Percentiles rank a stretch among this genome's conserved stretches.
These are phyloP conservation scores for Hordeum pubiflorum DNA, from an alignment of 202 grass and related monocot genomes.

Conservation along the genomic window DNA sequence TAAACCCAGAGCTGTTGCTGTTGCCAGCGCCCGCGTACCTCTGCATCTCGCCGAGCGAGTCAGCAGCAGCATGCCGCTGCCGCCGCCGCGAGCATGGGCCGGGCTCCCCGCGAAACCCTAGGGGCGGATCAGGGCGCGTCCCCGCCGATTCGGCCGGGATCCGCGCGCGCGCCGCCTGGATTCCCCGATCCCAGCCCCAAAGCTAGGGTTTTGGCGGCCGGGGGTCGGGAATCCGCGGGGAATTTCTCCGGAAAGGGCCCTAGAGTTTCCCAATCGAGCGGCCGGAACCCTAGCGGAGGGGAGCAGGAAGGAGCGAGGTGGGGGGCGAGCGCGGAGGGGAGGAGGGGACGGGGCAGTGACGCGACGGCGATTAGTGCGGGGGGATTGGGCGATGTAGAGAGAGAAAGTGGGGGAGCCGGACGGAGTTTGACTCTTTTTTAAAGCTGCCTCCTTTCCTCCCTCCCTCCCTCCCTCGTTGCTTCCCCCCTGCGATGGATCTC, in stretches of 20 bases:
- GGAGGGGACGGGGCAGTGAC: background rate
- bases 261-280: background rate
- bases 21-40: constrained; percentile 59
- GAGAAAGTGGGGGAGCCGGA: background rate
- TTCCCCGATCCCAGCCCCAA: constrained; percentile 15
- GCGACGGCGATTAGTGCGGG: constrained; percentile 1
- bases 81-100: constrained; percentile 16
- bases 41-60: constrained; percentile 70
- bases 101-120: constrained; percentile 30
- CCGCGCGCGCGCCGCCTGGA: background rate
- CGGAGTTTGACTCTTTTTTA: constrained; percentile 5
- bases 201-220: constrained; percentile 42
- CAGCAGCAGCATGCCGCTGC: constrained; percentile 24
- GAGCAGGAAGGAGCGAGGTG: background rate
- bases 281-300: background rate
- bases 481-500: background rate
- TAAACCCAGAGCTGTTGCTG: constrained; percentile 38
- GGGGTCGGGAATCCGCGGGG: background rate
- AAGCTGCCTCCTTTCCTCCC: background rate
- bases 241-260: background rate
- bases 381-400: constrained; percentile 7
- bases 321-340: background rate
- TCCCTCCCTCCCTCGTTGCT: background rate
- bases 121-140: background rate
- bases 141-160: constrained; percentile 23